These are phyloP conservation scores for Saccharomyces hybrid DNA, from an alignment of 1,139 yeast species.

Conservation along the genomic window DNA sequence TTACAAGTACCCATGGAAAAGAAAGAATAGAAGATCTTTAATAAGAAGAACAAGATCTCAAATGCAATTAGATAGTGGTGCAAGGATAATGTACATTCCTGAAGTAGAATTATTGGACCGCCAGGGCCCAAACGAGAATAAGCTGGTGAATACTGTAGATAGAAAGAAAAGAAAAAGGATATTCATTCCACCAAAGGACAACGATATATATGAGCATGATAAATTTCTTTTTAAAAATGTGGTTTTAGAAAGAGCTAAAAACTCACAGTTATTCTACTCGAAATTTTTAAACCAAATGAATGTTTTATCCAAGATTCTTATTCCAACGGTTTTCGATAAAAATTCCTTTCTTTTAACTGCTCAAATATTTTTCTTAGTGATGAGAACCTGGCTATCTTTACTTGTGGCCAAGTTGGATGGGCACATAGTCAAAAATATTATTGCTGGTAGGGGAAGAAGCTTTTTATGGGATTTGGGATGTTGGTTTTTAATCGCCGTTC, in stretches of 20 bases:
- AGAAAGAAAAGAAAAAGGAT: constrained; percentile 30
- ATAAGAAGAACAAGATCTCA: constrained; percentile 28
- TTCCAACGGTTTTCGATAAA: constrained; percentile 64
- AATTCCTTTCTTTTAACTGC: constrained; percentile 60
- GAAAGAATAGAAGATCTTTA: constrained; percentile 7
- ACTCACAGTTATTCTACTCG: constrained; percentile 45
- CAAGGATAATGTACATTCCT: constrained; percentile 51
- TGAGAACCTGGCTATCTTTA: constrained; percentile 82
- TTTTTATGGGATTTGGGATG: constrained; percentile 71
- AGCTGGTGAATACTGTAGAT: constrained; percentile 18
- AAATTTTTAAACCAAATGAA: constrained; percentile 64
- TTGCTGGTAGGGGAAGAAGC: constrained; percentile 71
- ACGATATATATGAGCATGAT: constrained; percentile 36
- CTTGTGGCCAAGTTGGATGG: constrained; percentile 88
- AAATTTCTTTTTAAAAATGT: constrained; percentile 35
- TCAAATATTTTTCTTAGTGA: constrained; percentile 67
- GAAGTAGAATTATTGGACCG: constrained; percentile 14
- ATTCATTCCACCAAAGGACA: constrained; percentile 34
- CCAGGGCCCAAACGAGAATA: constrained; percentile 3
- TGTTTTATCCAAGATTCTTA: constrained; percentile 74
- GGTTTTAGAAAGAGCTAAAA: constrained; percentile 27
- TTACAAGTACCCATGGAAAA: constrained; percentile 4
- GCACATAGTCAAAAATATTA: constrained; percentile 81
- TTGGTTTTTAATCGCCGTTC: constrained; percentile 88
- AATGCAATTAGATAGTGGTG: constrained; percentile 42